Conservation (phyloP, 2,329 filamentous ascomycete species). For the Leptographium radiaticola region DNA sequence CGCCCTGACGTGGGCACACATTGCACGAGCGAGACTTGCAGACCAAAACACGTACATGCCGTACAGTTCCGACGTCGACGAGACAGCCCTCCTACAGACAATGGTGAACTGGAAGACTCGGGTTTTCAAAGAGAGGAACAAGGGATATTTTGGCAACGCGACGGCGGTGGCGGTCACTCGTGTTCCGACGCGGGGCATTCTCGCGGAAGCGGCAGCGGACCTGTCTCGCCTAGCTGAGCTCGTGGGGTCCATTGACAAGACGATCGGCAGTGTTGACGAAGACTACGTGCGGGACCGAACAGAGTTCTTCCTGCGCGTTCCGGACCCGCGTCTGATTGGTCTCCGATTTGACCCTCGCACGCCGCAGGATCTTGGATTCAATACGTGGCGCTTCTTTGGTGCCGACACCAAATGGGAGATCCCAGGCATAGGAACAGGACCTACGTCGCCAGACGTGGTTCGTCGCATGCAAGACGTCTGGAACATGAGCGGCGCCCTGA, state of each 20-base stretch:
- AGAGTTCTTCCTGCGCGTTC: constrained; percentile 21
- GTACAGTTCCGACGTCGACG: background rate
- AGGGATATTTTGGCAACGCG: constrained; percentile 28
- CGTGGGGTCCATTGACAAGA: constrained; percentile 17
- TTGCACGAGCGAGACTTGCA: constrained; percentile 20
- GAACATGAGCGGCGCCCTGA: constrained; percentile 19
- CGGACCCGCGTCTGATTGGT: constrained; percentile 27
- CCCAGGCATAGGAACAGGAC: constrained; percentile 11
- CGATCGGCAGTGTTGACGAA: constrained; percentile 26
- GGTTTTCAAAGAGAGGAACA: constrained; percentile 18
- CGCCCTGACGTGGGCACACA: constrained; percentile 26
- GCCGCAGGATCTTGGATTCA: constrained; percentile 26
- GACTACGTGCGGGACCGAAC: constrained; percentile 24
- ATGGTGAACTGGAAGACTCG: constrained; percentile 28
- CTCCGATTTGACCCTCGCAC: constrained; percentile 27
- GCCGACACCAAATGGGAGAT: constrained; percentile 25
- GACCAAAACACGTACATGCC: constrained; percentile 4
- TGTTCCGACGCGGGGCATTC: constrained; percentile 13
- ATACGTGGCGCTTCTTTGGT: constrained; percentile 31
- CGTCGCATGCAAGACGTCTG: constrained; percentile 18
- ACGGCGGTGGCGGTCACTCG: constrained; percentile 24
- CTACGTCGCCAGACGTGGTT: constrained; percentile 16
- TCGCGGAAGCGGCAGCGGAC: constrained; percentile 11
- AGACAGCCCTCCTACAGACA: constrained; percentile 20
- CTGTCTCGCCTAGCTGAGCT: constrained; percentile 17